phyloP scores from a whole-genome alignment of 106 monocot species.

The Gastrodia elata region DNA sequence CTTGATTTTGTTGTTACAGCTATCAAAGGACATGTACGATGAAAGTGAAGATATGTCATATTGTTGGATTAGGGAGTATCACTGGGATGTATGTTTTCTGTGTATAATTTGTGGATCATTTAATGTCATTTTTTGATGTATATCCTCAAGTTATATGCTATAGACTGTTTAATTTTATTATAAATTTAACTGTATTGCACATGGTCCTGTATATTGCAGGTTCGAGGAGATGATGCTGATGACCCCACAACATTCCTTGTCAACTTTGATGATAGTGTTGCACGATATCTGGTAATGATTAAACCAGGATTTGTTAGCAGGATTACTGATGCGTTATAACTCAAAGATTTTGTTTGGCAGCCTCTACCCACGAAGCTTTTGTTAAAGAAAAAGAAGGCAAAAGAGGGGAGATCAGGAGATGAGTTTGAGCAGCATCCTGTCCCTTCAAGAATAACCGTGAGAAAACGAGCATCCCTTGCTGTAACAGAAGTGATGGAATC shows the following conservation, averaged over 20 bases:
- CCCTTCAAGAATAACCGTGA: constrained; percentile 77
- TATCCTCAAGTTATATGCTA: not conserved
- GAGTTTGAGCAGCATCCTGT: constrained; percentile 74
- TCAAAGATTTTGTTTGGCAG: constrained; percentile 29
- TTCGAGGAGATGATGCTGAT: constrained; percentile 73
- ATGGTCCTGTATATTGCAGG: constrained; percentile 22
- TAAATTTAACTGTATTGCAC: not conserved
- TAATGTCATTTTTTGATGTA: not conserved
- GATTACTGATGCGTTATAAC: constrained; percentile 8
- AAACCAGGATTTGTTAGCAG: not conserved
- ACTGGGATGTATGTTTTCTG: constrained; percentile 73
- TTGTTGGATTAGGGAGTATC: constrained; percentile 87
- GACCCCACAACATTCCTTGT: constrained; percentile 83
- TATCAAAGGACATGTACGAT: constrained; percentile 70
- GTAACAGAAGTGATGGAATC: constrained; percentile 35
- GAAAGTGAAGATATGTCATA: constrained; percentile 76
- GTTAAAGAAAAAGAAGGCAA: constrained; percentile 84
- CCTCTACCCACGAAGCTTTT: constrained; percentile 82
- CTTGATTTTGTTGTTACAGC: constrained; percentile 31
- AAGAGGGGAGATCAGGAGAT: constrained; percentile 83
- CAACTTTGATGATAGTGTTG: constrained; percentile 65
- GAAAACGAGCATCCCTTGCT: constrained; percentile 40
- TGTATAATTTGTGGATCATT: not conserved
- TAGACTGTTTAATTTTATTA: not conserved
- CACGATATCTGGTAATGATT: constrained; percentile 76